A percentile compares a stretch with the other conserved stretches of the same genome.
Conservation (phyloP, 2,329 filamentous ascomycete species). For the Xylariaceae sp. region DNA sequence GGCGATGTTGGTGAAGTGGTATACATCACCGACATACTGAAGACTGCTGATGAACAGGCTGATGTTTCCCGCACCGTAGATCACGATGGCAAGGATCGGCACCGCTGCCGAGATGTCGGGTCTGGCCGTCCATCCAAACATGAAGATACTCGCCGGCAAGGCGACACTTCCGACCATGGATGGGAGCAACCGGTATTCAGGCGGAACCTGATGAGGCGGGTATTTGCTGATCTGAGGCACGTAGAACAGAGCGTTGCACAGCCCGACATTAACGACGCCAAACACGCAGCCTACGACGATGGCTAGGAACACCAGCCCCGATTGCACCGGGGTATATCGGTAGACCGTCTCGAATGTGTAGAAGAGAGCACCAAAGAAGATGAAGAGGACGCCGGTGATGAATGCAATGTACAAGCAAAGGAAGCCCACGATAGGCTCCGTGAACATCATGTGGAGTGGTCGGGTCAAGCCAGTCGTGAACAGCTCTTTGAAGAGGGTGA, state of each 20-base stretch:
- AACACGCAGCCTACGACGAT: conserved; percentile 43
- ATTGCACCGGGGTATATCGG: conserved; percentile 39
- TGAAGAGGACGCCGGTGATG: conserved; percentile 48
- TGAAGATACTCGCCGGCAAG: conserved; percentile 51
- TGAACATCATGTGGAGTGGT: conserved; percentile 53
- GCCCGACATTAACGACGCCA: conserved; percentile 37
- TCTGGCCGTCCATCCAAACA: conserved; percentile 55
- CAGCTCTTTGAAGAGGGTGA: conserved; percentile 32
- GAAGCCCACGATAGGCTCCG: conserved; percentile 59
- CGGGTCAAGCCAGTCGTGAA: conserved; percentile 42
- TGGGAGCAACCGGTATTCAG: conserved; percentile 54
- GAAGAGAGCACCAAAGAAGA: conserved; percentile 48
- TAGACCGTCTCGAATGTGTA: conserved; percentile 44
- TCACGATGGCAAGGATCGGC: conserved; percentile 46
- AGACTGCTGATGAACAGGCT: conserved; percentile 48
- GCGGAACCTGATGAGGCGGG: conserved; percentile 33
- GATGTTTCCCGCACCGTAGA: conserved; percentile 57
- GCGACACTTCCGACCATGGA: conserved; percentile 54
- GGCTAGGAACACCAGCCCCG: conserved; percentile 42
- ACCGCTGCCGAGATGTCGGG: conserved; percentile 44
- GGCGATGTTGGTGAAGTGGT: conserved; percentile 50
- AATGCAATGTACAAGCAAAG: conserved; percentile 46
- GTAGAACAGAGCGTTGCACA: conserved; percentile 42
- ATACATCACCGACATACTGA: conserved; percentile 46
- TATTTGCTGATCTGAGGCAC: conserved; percentile 32